Percentiles rank a stretch among this genome's conserved stretches.
These are phyloP conservation scores for bread wheat (Triticum aestivum) DNA, from an alignment of 176 grass and related monocot species.

Conservation along the genomic window DNA sequence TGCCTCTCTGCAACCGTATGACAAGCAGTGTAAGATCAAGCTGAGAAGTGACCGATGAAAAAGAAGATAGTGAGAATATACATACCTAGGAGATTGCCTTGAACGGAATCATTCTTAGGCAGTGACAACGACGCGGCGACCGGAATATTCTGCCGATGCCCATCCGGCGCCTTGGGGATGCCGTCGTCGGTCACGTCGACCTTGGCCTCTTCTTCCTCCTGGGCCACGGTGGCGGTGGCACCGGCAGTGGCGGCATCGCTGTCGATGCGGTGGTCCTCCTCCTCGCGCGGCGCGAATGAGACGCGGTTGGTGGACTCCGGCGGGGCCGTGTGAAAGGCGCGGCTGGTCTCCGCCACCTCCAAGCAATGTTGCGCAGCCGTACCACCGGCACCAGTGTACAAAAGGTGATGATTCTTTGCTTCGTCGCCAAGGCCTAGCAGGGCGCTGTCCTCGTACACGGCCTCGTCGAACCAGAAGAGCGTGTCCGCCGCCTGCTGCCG, in stretches of 20 bases:
- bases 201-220: not conserved
- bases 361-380: conserved; percentile 26
- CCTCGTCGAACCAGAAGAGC: conserved; percentile 76
- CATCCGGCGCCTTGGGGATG: not conserved
- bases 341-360: conserved; percentile 21
- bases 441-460: conserved; percentile 44
- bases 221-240: not conserved
- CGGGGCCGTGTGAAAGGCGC: conserved; percentile 24
- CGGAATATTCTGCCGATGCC: not conserved
- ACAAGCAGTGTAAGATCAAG: not conserved
- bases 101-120: not conserved
- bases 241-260: not conserved
- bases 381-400: not conserved
- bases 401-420: conserved; percentile 50
- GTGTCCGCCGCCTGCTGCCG: conserved; percentile 23
- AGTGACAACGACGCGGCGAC: not conserved
- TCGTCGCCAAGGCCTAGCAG: conserved; percentile 47
- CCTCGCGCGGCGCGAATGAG: not conserved
- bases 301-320: conserved; percentile 25
- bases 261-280: not conserved
- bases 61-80: not conserved
- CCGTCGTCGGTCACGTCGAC: not conserved
- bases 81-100: conserved; percentile 30
- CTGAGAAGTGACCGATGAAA: not conserved
- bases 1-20: conserved; percentile 22